Evolutionary conservation across 306 rosid genomes (phyloP), one percentile per base, ranked within the genome.

Genomic region (Macrotyloma uniflorum): DNA sequence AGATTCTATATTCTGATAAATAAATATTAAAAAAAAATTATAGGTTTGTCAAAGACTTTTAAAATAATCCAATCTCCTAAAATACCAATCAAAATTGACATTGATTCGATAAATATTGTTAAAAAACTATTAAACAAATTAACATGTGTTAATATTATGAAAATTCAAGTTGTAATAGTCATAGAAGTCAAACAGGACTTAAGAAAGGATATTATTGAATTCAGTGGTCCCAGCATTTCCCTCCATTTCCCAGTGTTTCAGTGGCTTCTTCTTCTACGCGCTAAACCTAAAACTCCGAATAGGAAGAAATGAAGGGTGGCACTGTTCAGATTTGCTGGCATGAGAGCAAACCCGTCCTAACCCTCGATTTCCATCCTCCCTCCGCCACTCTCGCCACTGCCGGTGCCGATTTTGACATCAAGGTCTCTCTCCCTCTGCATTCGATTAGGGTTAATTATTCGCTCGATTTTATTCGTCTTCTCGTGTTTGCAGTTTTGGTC

Each of bases 331-430:
- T 95, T 47, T 88, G 81, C 84, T 91, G 98, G 98, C 98, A 92
- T 67, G 92, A 91, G 58, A 69, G 88, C 1, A 95, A 92, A 80
- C 97, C 98, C 5, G 89, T 93, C 13, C 83, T 95, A 62, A 83
- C 96, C 84, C 93, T 93, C 15, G 98, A 95, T 77, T 92, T 93
- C 73, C 93, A 93, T 66, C 96, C 97, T 6, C 76, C 72, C 78
- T 86, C 97, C 40, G 68, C 87, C 77, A 88, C 87, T 57, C 93
- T 95, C 19, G 98, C 98, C 76, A 93, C 98, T 40, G 98, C 91
- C 71, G 98, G 98, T 81, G 98, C 98, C 75, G 98, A 95, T 84
- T 95, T 85, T 84, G 99, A 89, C 83, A 93, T 95, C 89, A 92
- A 95, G 98, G 98, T 93, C 26, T 43, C 20, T 6, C 59, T 36